Base-by-base conservation (phyloP, 768 basidiomycete genomes). In the Lactarius evosmus region DNA sequence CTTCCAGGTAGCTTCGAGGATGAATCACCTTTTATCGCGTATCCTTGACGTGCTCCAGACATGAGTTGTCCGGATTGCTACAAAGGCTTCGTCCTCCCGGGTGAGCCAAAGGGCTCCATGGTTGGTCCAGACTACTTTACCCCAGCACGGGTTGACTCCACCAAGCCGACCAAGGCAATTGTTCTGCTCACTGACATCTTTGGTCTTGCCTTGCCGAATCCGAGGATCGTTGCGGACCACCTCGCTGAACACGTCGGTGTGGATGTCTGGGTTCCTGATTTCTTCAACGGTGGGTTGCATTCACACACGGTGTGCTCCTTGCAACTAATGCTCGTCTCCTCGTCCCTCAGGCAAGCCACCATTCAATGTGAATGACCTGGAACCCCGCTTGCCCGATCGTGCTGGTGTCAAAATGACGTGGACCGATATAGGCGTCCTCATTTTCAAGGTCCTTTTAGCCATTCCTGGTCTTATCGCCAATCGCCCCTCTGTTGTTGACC, bases 211-310 rank as follows among this genome's bases (percentile, higher is more conserved):
- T 70, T 86, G 17, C 66, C 76, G 38, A 86, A 86, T 66, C 76
- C 74, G 65, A 84, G 83, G 67, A 77, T 88, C 61, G 74, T 86
- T 6, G 85, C 85, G 1, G 85, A 87, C 71, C 73, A 76, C 30
- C 70, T 85, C 27, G 78, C 84, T 8, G 73, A 78, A 61, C 68
- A 73, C 19, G 69, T 86, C 32, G 73, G 75, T 19, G 83, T 85
- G 65, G 86, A 87, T 67, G 85, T 86, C 19, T 87, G 83, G 81
- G 76, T 85, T 19, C 86, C 85, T 9, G 84, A 88, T 72, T 71
- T 84, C 54, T 87, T 86, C 67, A 70, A 76, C 64, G 86, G 85
- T 82, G 58, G 52, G 75, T 69, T 36, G 33, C 7, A 17, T 29
- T 29, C 7, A 22, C 33, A 19, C 11, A 12, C 25, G 38, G 59